Conservation (phyloP, 257 asterid genomes). For the Paulownia fortunei region DNA sequence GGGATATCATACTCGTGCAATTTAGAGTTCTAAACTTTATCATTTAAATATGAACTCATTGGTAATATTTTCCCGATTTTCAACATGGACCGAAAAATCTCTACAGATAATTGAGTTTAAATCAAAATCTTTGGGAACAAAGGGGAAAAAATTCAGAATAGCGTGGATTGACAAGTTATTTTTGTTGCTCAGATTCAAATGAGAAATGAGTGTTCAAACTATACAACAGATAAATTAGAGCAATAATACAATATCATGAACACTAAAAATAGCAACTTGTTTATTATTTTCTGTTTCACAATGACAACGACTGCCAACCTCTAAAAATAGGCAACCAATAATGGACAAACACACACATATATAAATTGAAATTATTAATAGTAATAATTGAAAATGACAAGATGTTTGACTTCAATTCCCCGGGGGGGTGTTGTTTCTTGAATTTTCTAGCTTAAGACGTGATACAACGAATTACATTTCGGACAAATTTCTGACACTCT, state of each 20-base stretch:
- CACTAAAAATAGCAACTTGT: constrained; percentile 34
- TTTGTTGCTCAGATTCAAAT: too few species aligned
- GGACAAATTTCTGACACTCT: constrained; percentile 3
- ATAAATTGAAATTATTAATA: background rate
- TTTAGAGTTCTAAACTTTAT: background rate
- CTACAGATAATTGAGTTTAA: too few species aligned
- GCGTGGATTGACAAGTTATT: too few species aligned
- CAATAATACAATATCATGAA: constrained; percentile 19
- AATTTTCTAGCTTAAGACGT: constrained; percentile 12
- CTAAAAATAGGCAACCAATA: constrained; percentile 14
- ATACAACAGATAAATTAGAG: background rate
- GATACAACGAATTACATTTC: background rate
- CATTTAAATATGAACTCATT: background rate
- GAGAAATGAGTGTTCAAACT: too few species aligned
- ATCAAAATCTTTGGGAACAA: too few species aligned
- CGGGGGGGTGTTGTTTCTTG: constrained; percentile 21
- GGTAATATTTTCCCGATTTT: background rate
- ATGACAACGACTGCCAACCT: constrained; percentile 6
- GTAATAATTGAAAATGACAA: constrained; percentile 45
- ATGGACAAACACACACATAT: background rate
- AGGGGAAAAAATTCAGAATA: too few species aligned
- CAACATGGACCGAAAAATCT: background rate
- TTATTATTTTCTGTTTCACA: background rate
- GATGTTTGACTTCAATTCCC: constrained; percentile 37
- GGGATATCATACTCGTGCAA: background rate